phyloP scores from a whole-genome alignment of 129 eudicot species.

The Sambucus nigra region DNA sequence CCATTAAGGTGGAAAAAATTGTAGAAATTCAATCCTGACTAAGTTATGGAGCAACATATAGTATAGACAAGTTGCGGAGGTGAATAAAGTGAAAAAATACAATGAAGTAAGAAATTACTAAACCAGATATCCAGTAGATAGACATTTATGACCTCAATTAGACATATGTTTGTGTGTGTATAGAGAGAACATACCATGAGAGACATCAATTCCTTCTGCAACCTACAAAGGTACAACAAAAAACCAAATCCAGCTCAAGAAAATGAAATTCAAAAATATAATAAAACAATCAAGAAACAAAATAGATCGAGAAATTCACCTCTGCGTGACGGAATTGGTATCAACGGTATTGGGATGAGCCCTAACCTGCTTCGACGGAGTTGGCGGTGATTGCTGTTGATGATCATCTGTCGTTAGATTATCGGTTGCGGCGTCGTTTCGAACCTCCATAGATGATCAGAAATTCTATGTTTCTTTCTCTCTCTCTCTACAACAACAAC shows the following conservation, averaged over 20 bases:
- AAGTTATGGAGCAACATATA: background rate
- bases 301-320: conserved; percentile 22
- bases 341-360: conserved; percentile 32
- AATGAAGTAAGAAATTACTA: background rate
- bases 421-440: conserved; percentile 28
- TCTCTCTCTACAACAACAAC: background rate
- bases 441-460: conserved; percentile 32
- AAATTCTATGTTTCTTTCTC: no score
- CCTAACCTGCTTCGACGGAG: conserved; percentile 38
- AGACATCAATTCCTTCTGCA: conserved; percentile 82
- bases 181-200: conserved; percentile 44
- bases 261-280: background rate
- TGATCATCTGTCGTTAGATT: conserved; percentile 27
- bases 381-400: conserved; percentile 17
- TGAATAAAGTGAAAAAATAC: background rate
- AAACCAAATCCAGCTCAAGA: conserved; percentile 2
- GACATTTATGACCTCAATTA: no score
- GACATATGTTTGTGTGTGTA: background rate
- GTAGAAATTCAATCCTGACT: no score
- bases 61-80: background rate
- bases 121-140: background rate
- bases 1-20: no score
- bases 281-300: background rate
- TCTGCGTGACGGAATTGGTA: conserved; percentile 59
- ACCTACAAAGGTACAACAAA: conserved; percentile 28